Evolutionary conservation across 2,329 filamentous ascomycete species (phyloP), one percentile per base, ranked within the genome.

Genomic region (Penicillium sp.): DNA sequence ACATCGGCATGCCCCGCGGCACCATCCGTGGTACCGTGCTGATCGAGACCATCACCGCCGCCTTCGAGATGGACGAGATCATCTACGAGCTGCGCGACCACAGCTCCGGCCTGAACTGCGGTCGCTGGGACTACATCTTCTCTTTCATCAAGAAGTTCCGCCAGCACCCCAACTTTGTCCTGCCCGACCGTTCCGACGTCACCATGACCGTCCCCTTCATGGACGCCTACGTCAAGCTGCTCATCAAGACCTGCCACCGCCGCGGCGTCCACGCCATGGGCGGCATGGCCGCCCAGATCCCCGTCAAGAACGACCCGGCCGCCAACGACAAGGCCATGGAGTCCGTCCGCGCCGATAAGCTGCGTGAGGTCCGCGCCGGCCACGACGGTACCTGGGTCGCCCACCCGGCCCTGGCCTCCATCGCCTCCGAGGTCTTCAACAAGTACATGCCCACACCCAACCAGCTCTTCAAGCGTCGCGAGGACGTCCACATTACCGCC

Each of bases 11-110:
- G 81, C 86, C 86, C 57, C 87, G 95, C 61, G 95, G 95, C 57
- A 98, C 92, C 56, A 96, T 98, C 79, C 90, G 95, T 69, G 95
- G 86, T 63, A 99, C 95, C 3, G 94, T 98, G 41, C 83, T 99
- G 70, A 98, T 99, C 73, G 95, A 99, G 86, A 98, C 95, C 58
- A 98, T 99, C 77, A 86, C 94, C 45, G 95, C 95, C 43, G 95
- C 94, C 15, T 99, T 99, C 73, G 95, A 99, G 84, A 99, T 99
- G 95, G 95, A 99, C 72, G 95, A 99, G 87, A 98, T 99, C 80
- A 98, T 99, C 81, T 99, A 97, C 79, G 95, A 98, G 83, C 89
- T 99, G 68, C 90, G 95, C 62, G 94, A 98, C 75, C 95, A 99
- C 84, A 94, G 89, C 77, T 90, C 94, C 6, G 95, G 95, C 50